Base-by-base conservation (phyloP, 148 eudicot species). In the Arctostaphylos glauca region DNA sequence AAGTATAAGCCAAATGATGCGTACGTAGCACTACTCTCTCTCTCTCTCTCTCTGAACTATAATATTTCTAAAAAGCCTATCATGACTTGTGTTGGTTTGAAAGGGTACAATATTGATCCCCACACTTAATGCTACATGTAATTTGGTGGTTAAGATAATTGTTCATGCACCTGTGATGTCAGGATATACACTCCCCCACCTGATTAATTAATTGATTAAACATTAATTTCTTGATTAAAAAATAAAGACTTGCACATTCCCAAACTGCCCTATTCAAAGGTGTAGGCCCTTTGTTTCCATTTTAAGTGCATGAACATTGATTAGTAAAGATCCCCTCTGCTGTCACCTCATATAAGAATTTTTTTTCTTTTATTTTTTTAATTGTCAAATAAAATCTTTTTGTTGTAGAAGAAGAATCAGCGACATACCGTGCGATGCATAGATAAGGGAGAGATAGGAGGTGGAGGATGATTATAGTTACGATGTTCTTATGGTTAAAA, bases 131-230 rank as follows among this genome's bases (percentile, higher is more conserved):
- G 41, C 31, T 82, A 60, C 25, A 62, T 31, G 1, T 31, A 31
- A 31, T 41, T 43, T 59, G 52, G 38, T 73, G 79, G 73, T 47
- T 59, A 56, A 10, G 60, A 60, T 74, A 81, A 8, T 75, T 75
- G 84, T 74, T 75, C 84, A 82, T 82, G 80, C 84, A 76, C 74
- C 68, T 75, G 84, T 82, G 74, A 82, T 74, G 73, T 75, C 84
- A 82, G 18, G 44, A 25, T 60, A 71, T 54, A 31, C 38, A 31
- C 38, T 31, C 38, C 38, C 38, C 38, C 38, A 31, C 38, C 38
- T 19, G n/a, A 60, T 7, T 60, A 60, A 21, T 60, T 60, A 64
- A 9, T 64, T 23, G 3, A 55, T 76, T 14, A 18, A 16, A 47
- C 38, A 58, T 3, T 9, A 50, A 74, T 41, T 21, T 43, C 38